phyloP scores from a whole-genome alignment of 2,329 filamentous ascomycete genomes.

The Fusarium sp. region DNA sequence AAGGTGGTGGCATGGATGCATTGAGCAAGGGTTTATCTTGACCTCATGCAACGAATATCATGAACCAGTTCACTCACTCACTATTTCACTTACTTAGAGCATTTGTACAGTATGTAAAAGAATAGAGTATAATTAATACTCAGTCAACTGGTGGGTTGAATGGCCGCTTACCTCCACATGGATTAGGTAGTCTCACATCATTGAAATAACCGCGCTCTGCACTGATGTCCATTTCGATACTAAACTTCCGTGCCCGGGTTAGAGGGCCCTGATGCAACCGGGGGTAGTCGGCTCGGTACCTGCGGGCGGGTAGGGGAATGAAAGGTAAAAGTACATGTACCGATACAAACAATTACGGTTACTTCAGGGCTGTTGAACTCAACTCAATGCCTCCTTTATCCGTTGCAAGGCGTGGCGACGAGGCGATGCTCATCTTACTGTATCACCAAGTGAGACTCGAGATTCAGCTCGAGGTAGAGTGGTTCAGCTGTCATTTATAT shows the following conservation, averaged over 20 bases:
- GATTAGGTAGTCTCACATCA: background rate
- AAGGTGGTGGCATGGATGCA: conserved; percentile 22
- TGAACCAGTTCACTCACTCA: background rate
- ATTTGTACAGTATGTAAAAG: background rate
- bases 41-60: conserved; percentile 6
- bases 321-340: conserved; percentile 1
- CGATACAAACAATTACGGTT: background rate
- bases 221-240: conserved; percentile 21
- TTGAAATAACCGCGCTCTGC: conserved; percentile 15
- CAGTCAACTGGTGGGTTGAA: background rate
- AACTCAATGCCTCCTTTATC: conserved; percentile 40
- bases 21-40: conserved; percentile 14
- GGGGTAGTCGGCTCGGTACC: conserved; percentile 26
- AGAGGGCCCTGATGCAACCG: conserved; percentile 29
- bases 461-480: conserved; percentile 9
- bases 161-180: background rate
- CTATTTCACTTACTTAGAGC: background rate
- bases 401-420: conserved; percentile 2
- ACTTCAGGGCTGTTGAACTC: conserved; percentile 1
- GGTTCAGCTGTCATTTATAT: background rate
- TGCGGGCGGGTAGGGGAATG: conserved; percentile 10
- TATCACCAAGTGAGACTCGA: conserved; percentile 2
- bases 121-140: background rate
- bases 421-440: conserved; percentile 1
- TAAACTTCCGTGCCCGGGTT: conserved; percentile 20